phyloP scores from a whole-genome alignment of 2,329 filamentous ascomycete genomes.

The Diaporthe vaccinii region DNA sequence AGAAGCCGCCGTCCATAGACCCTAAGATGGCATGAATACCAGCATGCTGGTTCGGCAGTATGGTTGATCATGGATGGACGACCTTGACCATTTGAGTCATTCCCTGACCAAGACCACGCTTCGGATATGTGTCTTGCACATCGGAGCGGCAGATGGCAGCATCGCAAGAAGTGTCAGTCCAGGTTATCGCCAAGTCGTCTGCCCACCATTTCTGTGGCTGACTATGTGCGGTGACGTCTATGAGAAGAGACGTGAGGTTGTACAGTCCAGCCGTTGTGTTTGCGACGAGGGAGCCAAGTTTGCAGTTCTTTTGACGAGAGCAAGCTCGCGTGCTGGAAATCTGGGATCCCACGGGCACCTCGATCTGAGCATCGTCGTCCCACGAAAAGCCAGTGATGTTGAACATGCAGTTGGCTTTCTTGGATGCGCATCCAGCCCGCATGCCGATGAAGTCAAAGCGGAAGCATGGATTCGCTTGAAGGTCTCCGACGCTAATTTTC shows the following conservation, averaged over 20 bases:
- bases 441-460: slow-evolving; percentile 55
- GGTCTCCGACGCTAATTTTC: slow-evolving; percentile 45
- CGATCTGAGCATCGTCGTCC: slow-evolving; percentile 42
- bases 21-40: slow-evolving; percentile 6
- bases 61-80: neutral
- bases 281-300: slow-evolving; percentile 47
- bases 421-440: slow-evolving; percentile 56
- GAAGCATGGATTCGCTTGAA: slow-evolving; percentile 45
- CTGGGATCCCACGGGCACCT: slow-evolving; percentile 46
- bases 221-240: slow-evolving; percentile 55
- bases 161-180: slow-evolving; percentile 57
- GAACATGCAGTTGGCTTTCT: slow-evolving; percentile 51
- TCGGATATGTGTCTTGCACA: slow-evolving; percentile 48
- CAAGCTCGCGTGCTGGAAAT: slow-evolving; percentile 49
- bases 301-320: slow-evolving; percentile 47
- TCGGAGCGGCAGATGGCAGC: slow-evolving; percentile 54
- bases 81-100: slow-evolving; percentile 30
- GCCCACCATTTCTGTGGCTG: slow-evolving; percentile 60
- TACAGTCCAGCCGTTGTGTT: slow-evolving; percentile 45
- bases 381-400: slow-evolving; percentile 53
- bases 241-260: slow-evolving; percentile 54
- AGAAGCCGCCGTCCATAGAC: slow-evolving; percentile 26
- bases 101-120: slow-evolving; percentile 35
- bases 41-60: neutral
- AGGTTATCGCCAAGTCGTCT: slow-evolving; percentile 59